Evolutionary conservation across 2,329 filamentous ascomycete species (phyloP).

Genomic region (Aspergillus pseudoviridinutans): DNA sequence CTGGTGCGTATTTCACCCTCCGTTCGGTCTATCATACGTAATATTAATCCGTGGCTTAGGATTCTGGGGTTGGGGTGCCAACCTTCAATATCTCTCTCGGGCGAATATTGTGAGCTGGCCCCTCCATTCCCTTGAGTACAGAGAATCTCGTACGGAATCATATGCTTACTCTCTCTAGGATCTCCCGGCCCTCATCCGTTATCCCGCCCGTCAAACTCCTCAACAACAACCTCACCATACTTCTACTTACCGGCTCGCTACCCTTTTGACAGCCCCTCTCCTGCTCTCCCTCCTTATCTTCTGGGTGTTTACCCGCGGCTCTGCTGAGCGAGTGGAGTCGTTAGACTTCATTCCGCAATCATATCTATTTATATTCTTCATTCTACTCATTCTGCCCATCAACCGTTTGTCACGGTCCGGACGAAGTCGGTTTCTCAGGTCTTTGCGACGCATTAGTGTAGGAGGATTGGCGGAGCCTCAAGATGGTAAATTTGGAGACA

Average conservation of each 20-base stretch:
- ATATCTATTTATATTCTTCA: constrained; percentile 69
- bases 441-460: constrained; percentile 71
- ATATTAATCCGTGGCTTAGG: constrained; percentile 48
- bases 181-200: constrained; percentile 79
- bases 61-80: constrained; percentile 91
- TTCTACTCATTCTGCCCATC: constrained; percentile 70
- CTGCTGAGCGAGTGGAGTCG: constrained; percentile 63
- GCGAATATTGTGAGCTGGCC: constrained; percentile 63
- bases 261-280: constrained; percentile 69
- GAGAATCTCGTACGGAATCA: neutral
- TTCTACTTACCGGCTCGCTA: constrained; percentile 82
- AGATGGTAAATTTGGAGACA: constrained; percentile 92
- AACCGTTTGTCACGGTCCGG: constrained; percentile 66
- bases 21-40: neutral
- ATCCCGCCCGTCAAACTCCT: constrained; percentile 68
- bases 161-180: constrained; percentile 49
- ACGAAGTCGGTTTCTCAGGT: constrained; percentile 69
- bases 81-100: constrained; percentile 78
- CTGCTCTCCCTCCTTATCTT: constrained; percentile 70
- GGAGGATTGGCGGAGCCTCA: constrained; percentile 82
- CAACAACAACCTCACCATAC: constrained; percentile 71
- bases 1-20: constrained; percentile 56
- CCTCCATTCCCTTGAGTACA: neutral
- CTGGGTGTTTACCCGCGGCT: constrained; percentile 74
- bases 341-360: constrained; percentile 85